A percentile compares a stretch with the other conserved stretches of the same genome.
Conservation (phyloP, 495 filamentous ascomycete species). For the Endocarpon pusillum region DNA sequence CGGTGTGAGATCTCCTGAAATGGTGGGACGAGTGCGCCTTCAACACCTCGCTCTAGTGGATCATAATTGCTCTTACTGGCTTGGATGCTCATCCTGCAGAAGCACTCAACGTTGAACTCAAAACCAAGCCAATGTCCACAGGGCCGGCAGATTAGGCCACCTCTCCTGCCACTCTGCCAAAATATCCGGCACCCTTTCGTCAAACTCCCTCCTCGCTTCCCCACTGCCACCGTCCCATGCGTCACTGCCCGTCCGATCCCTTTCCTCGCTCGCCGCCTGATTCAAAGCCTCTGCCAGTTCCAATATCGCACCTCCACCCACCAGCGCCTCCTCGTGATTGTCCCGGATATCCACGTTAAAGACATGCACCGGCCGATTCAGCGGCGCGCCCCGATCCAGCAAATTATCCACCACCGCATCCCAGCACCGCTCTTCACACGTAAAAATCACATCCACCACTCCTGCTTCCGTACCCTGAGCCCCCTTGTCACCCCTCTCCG, state of each 20-base stretch:
- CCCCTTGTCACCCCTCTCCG: constrained; percentile 45
- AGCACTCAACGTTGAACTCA: too few species aligned
- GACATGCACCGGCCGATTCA: constrained; percentile 88
- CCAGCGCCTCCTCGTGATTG: constrained; percentile 88
- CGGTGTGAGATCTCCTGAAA: too few species aligned
- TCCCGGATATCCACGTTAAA: constrained; percentile 98
- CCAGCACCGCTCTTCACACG: constrained; percentile 97
- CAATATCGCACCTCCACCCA: constrained; percentile 82
- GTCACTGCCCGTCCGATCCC: constrained; percentile 38
- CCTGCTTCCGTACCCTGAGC: constrained; percentile 72
- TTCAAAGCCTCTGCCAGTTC: constrained; percentile 82
- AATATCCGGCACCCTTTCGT: constrained; percentile 85
- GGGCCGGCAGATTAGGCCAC: constrained; percentile 75
- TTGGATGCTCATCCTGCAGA: too few species aligned
- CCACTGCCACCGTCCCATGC: constrained; percentile 55
- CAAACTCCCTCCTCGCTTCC: constrained; percentile 57
- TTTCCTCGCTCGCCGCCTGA: constrained; percentile 60
- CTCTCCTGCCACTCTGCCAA: constrained; percentile 91
- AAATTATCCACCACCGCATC: constrained; percentile 95
- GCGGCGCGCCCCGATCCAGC: constrained; percentile 57
- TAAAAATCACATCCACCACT: constrained; percentile 87
- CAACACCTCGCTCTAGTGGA: too few species aligned
- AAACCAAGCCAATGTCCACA: constrained; percentile 95
- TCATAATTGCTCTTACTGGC: too few species aligned
- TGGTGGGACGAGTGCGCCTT: too few species aligned